Percentiles rank a stretch among this genome's conserved stretches.
Evolutionary conservation across 225 moss, liverwort and hornwort genomes (phyloP).

Genomic region (Sphagnum tenellum): DNA sequence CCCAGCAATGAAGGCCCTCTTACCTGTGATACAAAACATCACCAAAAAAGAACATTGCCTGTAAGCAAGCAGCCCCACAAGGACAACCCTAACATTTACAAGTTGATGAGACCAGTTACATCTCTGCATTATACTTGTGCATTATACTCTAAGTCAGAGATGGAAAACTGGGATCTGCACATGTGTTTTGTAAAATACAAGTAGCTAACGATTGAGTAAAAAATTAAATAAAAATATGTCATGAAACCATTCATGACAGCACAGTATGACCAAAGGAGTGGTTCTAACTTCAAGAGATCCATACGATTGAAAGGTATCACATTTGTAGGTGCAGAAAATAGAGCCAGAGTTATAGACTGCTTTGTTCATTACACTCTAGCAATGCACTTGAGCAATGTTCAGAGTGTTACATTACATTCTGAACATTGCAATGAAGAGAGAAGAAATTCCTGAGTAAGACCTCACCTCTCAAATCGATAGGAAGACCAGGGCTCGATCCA

Average conservation of each 20-base stretch:
- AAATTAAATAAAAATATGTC: too few relatives aligned
- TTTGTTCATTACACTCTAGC: neutral
- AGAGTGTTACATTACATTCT: too few relatives aligned
- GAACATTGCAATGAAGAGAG: neutral
- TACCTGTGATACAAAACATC: constrained; percentile 30
- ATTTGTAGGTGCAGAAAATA: neutral
- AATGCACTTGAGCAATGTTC: too few relatives aligned
- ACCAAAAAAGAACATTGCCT: neutral
- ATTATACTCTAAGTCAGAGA: too few relatives aligned
- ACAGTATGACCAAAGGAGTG: too few relatives aligned
- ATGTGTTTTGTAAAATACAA: too few relatives aligned
- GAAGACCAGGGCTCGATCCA: neutral
- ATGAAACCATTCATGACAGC: too few relatives aligned
- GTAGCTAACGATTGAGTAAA: too few relatives aligned
- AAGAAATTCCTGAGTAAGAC: too few relatives aligned
- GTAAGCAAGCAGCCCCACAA: neutral
- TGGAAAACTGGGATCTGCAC: neutral
- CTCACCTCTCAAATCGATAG: constrained; percentile 3
- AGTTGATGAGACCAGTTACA: neutral
- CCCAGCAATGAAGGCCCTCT: constrained; percentile 84
- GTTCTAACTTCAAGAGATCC: neutral
- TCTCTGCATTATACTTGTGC: neutral
- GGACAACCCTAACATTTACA: neutral
- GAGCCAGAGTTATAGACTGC: neutral
- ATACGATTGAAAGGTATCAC: neutral